A percentile compares a stretch with the other conserved stretches of the same genome.
Evolutionary conservation across 2,329 filamentous ascomycete species (phyloP).

Genomic region (Grosmannia huntii): DNA sequence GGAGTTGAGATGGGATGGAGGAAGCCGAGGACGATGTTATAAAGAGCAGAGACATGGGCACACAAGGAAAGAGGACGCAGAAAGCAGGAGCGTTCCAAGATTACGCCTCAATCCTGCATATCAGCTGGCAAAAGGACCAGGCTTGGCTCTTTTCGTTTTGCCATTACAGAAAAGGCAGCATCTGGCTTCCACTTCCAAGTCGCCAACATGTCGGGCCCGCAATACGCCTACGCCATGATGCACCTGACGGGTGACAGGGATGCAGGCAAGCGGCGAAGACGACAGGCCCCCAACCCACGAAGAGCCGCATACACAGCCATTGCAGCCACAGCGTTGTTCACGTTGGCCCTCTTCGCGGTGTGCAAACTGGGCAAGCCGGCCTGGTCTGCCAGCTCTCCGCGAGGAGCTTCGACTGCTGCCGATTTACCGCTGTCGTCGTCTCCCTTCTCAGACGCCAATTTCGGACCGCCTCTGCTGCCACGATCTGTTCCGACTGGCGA

Average conservation of each 20-base stretch:
- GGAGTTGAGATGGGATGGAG: neutral
- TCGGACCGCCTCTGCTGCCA: constrained; percentile 4
- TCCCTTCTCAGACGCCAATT: neutral
- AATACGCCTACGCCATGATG: neutral
- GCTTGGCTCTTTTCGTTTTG: neutral
- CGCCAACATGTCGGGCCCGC: neutral
- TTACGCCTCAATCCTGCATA: neutral
- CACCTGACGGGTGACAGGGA: neutral
- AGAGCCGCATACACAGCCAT: constrained; percentile 16
- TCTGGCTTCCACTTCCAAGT: neutral
- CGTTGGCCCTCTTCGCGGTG: constrained; percentile 16
- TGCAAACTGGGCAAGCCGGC: neutral
- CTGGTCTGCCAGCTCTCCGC: neutral
- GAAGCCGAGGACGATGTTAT: neutral
- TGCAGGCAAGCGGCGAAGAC: neutral
- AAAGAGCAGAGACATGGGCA: neutral
- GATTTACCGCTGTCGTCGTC: neutral
- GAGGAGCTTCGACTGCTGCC: neutral
- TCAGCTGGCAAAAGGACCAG: neutral
- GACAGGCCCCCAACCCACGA: constrained; percentile 7
- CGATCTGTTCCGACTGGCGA: constrained; percentile 19
- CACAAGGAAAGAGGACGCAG: neutral
- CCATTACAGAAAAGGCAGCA: neutral
- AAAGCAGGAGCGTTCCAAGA: too few species aligned
- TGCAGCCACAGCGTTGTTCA: constrained; percentile 20